Percentiles rank a stretch among this genome's conserved stretches.
Conservation (phyloP, 1,284 basidiomycete genomes). For the Malassezia psittaci region DNA sequence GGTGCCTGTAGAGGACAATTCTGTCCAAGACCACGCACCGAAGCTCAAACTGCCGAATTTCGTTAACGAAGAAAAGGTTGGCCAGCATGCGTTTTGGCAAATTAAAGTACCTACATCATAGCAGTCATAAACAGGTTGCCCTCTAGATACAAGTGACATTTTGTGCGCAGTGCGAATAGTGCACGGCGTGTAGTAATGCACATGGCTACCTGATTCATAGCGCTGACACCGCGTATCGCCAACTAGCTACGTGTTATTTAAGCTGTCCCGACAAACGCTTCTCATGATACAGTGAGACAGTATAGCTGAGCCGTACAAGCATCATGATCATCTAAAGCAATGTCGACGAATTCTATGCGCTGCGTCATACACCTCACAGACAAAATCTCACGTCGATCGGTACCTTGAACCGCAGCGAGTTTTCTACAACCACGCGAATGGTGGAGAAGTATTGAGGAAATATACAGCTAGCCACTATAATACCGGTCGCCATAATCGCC, state of each 20-base stretch:
- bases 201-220: no score
- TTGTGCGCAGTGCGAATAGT: no score
- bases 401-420: slow-evolving; percentile 10
- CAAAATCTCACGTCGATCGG: slow-evolving; percentile 1
- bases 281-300: no score
- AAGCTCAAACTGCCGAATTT: neutral
- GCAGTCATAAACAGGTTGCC: no score
- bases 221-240: no score
- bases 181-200: no score
- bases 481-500: slow-evolving; percentile 45
- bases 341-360: slow-evolving; percentile 4
- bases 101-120: neutral
- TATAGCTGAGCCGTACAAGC: no score
- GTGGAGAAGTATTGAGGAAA: neutral
- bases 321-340: neutral
- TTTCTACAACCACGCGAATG: neutral
- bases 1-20: neutral
- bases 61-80: neutral
- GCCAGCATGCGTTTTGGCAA: slow-evolving; percentile 1
- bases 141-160: no score
- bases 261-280: no score
- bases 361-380: slow-evolving; percentile 10
- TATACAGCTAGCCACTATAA: slow-evolving; percentile 26
- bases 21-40: neutral
- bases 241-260: no score